Base-by-base conservation (phyloP, 805 yeast genomes). In the Pichia sporocuriosa region DNA sequence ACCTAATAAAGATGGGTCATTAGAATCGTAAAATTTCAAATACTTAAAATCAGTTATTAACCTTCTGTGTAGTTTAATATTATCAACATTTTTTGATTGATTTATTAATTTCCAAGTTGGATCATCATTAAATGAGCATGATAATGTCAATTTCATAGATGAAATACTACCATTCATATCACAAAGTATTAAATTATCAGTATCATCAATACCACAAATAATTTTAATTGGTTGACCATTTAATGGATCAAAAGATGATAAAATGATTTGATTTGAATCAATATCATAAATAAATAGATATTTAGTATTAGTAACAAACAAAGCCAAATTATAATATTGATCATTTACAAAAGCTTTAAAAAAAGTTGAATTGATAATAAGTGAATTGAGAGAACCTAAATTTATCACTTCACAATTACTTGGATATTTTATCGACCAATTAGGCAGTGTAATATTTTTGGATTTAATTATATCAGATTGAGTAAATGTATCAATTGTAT, bases 101-200 rank as follows among this genome's bases (percentile, higher is more conserved):
- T n/a, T n/a, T n/a, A n/a, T 22, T 9, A 41, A 36, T 5, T 9
- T 16, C 42, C 41, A 37, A 20, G 12, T 24, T 12, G 24, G 32
- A 27, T 37, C 34, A 11, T 32, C 30, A 21, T 20, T n/a, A n/a
- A n/a, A n/a, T n/a, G n/a, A n/a, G n/a, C n/a, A n/a, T n/a, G n/a
- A n/a, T n/a, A n/a, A n/a, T n/a, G n/a, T n/a, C n/a, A 42, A 13
- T 11, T 28, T 28, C 37, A 33, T 33, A 5, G 38, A 28, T 9
- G 27, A 19, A 4, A 42, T 20, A 32, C 25, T 39, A 7, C 68
- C 68, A 43, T 57, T 53, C 68, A 64, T 64, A 24, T 62, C 62
- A 43, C 60, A 57, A 27, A 54, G 49, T 4, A 62, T 19, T 1
- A 64, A 15, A n/a, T 47, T 20, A 26, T 53, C 44, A 1, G 59